These are phyloP conservation scores for Lactarius evosmus DNA, from an alignment of 768 basidiomycete genomes.

Conservation along the genomic window DNA sequence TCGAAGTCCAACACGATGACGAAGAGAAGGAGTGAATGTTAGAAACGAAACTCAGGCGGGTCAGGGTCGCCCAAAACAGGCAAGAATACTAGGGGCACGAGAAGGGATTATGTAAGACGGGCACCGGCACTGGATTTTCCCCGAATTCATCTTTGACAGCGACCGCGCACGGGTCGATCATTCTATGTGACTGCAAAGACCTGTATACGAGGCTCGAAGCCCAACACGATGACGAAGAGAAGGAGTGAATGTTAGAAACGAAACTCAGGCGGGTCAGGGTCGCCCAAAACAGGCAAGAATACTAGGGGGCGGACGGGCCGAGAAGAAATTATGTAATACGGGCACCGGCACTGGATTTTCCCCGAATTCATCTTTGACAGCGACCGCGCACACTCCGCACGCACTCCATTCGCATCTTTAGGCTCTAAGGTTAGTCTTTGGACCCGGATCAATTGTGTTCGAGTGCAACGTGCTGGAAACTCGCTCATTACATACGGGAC, in stretches of 20 bases:
- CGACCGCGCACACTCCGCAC: neutral
- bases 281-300: neutral
- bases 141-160: no score
- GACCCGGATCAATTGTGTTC: neutral
- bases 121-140: neutral
- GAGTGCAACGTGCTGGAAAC: conserved; percentile 13
- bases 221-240: no score
- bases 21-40: neutral
- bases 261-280: no score
- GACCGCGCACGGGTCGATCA: neutral
- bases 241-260: neutral
- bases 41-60: no score
- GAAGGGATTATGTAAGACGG: neutral
- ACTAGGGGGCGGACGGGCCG: neutral
- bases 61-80: no score
- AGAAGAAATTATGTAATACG: neutral
- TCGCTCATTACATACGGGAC: neutral
- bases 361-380: neutral
- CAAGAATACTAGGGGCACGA: neutral
- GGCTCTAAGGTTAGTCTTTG: neutral
- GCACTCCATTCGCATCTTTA: neutral
- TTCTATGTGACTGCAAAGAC: neutral
- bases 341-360: neutral
- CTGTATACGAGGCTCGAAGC: neutral
- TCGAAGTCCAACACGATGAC: no score